Evolutionary conservation across 2,329 filamentous ascomycete genomes (phyloP), one percentile per base, ranked within the genome.

Genomic region (Trichoderma aggressivum): DNA sequence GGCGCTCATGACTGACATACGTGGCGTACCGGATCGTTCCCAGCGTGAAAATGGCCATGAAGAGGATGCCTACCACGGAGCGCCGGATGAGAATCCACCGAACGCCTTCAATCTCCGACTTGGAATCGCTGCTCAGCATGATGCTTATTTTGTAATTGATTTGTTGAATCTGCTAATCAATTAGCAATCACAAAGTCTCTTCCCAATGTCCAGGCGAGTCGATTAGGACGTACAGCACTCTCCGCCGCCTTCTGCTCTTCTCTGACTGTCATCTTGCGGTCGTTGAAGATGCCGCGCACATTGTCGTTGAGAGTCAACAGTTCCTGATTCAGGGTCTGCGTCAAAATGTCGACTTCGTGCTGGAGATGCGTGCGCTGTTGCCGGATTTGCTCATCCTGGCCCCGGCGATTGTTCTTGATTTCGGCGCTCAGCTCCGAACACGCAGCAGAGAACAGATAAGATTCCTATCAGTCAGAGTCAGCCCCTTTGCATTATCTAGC

Each of bases 131-230:
- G 80, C 94, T 97, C 56, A 99, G 87, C 53, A 89, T 87, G 36
- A 97, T 94, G 26, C 93, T 97, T 80, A 99, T 98, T 80, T 97
- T 96, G 82, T 98, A 97, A 82, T 95, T 97, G 75, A 98, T 87
- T 83, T 97, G 92, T 85, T 98, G 94, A 73, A 97, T 94, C 86
- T 93, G 34, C 1, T 7, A 26, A 32, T 10, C 21, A 30, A 24
- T 68, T n/a, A 68, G 65, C 39, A 58, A 58, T 28, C 24, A 43
- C 18, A 28, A 7, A 11, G 7, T 55, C 62, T 26, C n/a, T 28
- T 50, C 18, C 21, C 34, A 62, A 16, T 56, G 53, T 39, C 7
- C 3, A 70, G n/a, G 47, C 24, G 56, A 61, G 65, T 14, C 16
- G 7, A 7, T 21, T 21, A 5, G 12, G 21, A 70, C 87, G 70